Conservation (phyloP, 768 basidiomycete species). For the Lyophyllum atratum region DNA sequence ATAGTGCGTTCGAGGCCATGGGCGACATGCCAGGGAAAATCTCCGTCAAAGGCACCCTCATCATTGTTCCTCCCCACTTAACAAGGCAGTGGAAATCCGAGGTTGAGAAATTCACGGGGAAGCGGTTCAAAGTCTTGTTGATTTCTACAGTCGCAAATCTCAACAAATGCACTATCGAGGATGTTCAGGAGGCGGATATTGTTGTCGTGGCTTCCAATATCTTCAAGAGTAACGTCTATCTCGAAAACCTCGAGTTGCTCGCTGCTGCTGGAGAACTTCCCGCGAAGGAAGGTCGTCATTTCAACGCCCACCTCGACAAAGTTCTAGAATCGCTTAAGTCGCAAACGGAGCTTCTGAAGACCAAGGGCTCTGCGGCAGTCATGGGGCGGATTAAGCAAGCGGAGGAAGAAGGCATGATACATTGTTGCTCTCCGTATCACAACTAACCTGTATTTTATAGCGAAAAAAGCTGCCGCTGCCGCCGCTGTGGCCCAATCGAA, state of each 20-base stretch:
- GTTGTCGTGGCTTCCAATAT: conserved; percentile 84
- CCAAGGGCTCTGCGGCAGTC: conserved; percentile 64
- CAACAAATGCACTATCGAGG: conserved; percentile 71
- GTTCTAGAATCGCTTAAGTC: conserved; percentile 54
- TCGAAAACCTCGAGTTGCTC: conserved; percentile 73
- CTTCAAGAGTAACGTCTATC: conserved; percentile 78
- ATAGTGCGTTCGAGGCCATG: conserved; percentile 57
- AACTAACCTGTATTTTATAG: conserved; percentile 28
- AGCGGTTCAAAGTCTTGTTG: conserved; percentile 61
- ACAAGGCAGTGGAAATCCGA: conserved; percentile 90
- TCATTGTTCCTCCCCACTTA: conserved; percentile 89
- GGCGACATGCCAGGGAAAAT: conserved; percentile 63
- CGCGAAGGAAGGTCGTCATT: conserved; percentile 82
- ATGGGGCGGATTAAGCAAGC: conserved; percentile 65
- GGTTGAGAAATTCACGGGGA: conserved; percentile 75
- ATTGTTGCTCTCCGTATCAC: background rate
- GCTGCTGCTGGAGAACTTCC: conserved; percentile 72
- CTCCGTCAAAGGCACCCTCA: conserved; percentile 76
- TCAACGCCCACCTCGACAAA: conserved; percentile 78
- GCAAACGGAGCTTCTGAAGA: conserved; percentile 71
- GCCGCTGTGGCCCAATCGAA: conserved; percentile 52
- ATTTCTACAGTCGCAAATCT: conserved; percentile 71
- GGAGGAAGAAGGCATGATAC: conserved; percentile 55
- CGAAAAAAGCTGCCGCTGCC: conserved; percentile 52
- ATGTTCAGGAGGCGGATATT: conserved; percentile 81